A percentile compares a stretch with the other conserved stretches of the same genome.
Conservation (phyloP, 2,329 filamentous ascomycete genomes). For the Dactylellina drechsleri region DNA sequence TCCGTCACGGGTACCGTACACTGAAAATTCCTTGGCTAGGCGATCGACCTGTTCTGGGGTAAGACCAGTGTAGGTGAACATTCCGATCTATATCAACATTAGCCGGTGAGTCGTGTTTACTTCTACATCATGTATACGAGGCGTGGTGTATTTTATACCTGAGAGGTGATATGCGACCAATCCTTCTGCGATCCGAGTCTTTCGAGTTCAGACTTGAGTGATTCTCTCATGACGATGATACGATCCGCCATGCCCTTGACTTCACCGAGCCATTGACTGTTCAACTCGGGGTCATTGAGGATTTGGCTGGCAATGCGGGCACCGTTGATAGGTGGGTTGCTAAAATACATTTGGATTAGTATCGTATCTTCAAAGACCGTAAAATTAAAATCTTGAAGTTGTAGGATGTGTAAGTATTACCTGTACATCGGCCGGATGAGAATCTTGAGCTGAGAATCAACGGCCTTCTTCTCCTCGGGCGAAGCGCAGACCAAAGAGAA, state of each 20-base stretch:
- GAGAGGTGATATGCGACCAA: constrained; percentile 97
- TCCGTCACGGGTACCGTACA: constrained; percentile 95
- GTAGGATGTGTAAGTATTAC: constrained; percentile 1
- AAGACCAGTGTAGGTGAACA: constrained; percentile 92
- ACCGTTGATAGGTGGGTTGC: constrained; percentile 91
- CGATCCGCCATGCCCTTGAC: constrained; percentile 92
- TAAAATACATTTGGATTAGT: constrained; percentile 4
- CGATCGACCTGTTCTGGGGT: constrained; percentile 73
- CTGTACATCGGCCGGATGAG: constrained; percentile 97
- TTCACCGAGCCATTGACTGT: constrained; percentile 91
- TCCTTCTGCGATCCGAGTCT: constrained; percentile 83
- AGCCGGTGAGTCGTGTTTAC: neutral
- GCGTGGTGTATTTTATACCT: constrained; percentile 62
- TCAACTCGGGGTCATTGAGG: constrained; percentile 83
- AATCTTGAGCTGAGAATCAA: constrained; percentile 89
- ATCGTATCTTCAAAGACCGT: neutral
- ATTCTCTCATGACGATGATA: constrained; percentile 89
- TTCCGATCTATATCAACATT: constrained; percentile 73
- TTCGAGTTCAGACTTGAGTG: constrained; percentile 81
- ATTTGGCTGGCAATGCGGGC: constrained; percentile 86
- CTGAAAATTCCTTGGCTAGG: constrained; percentile 72
- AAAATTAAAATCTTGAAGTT: no score
- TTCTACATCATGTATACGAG: neutral
- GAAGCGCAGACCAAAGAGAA: constrained; percentile 95
- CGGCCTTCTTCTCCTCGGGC: constrained; percentile 68